Percentiles rank a stretch among this genome's conserved stretches.
Conservation (phyloP, 495 filamentous ascomycete genomes). For the Penicillium canariense region DNA sequence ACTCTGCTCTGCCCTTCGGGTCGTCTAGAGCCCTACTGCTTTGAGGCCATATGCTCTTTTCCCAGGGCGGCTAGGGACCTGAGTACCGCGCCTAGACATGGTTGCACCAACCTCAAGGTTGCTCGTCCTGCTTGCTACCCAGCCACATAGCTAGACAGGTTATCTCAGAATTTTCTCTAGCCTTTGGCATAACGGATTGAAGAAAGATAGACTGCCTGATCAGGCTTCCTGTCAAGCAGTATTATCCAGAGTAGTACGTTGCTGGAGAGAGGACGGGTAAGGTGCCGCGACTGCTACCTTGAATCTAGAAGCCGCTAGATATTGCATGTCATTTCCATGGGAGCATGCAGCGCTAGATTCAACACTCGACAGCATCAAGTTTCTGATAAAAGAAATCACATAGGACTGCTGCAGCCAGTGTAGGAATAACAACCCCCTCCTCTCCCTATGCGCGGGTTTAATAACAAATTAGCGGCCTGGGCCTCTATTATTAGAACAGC, state of each 20-base stretch:
- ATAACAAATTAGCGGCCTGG: neutral
- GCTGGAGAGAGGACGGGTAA: slow-evolving; percentile 7
- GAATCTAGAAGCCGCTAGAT: neutral
- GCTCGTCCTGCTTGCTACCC: slow-evolving; percentile 7
- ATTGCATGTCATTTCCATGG: slow-evolving; percentile 1
- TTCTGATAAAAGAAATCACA: slow-evolving; percentile 1
- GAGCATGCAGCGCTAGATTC: slow-evolving; percentile 8
- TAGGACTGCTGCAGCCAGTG: slow-evolving; percentile 13
- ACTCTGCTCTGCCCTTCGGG: neutral
- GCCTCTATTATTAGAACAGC: slow-evolving; percentile 1
- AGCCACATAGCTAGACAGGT: slow-evolving; percentile 12
- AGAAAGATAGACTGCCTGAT: slow-evolving; percentile 4
- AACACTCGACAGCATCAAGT: neutral
- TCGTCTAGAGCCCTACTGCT: slow-evolving; percentile 17
- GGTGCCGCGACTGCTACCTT: neutral
- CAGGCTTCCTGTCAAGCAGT: neutral
- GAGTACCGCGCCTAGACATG: slow-evolving; percentile 21
- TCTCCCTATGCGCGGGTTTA: neutral
- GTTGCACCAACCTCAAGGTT: slow-evolving; percentile 5
- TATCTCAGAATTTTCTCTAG: slow-evolving; percentile 19
- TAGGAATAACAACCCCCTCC: neutral
- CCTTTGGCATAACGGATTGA: slow-evolving; percentile 4
- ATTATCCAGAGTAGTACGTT: slow-evolving; percentile 24
- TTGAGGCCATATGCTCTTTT: slow-evolving; percentile 5
- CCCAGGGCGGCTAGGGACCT: slow-evolving; percentile 18